Percentiles rank a stretch among this genome's conserved stretches.
These are phyloP conservation scores for Pythium angustatum DNA, from an alignment of 352 stramenopile genomes.

Conservation along the genomic window DNA sequence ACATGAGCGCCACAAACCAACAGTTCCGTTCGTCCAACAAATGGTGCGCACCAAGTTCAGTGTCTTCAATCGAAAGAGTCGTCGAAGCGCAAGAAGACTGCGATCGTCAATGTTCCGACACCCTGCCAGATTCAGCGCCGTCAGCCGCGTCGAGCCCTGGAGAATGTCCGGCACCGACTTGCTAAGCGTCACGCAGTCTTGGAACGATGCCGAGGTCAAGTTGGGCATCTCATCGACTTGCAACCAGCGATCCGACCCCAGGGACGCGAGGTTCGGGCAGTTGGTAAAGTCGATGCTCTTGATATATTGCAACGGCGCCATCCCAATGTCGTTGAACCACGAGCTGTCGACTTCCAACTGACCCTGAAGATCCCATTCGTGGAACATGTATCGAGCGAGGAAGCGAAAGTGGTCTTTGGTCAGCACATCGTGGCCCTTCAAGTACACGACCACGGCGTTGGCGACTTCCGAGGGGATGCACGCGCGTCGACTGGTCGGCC, in stretches of 20 bases:
- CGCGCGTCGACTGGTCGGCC: background rate
- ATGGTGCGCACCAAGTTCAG: constrained; percentile 55
- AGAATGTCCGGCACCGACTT: constrained; percentile 53
- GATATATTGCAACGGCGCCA: constrained; percentile 45
- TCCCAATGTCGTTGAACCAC: constrained; percentile 65
- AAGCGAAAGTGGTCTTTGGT: constrained; percentile 57
- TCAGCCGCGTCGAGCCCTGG: constrained; percentile 57
- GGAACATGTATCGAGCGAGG: constrained; percentile 48
- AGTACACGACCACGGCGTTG: constrained; percentile 44
- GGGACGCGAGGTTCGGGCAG: constrained; percentile 50
- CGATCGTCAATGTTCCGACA: constrained; percentile 64
- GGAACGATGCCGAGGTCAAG: constrained; percentile 53
- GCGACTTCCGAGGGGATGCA: constrained; percentile 41
- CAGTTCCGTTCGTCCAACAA: background rate
- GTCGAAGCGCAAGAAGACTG: constrained; percentile 43
- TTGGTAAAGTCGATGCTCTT: constrained; percentile 59
- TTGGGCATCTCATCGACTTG: constrained; percentile 53
- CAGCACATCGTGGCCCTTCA: constrained; percentile 56
- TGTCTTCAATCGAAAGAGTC: constrained; percentile 37
- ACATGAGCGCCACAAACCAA: background rate
- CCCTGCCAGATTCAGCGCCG: constrained; percentile 53
- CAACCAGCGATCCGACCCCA: constrained; percentile 42
- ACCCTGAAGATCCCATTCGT: constrained; percentile 61
- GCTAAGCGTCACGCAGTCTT: constrained; percentile 45
- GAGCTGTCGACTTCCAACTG: constrained; percentile 52